These are phyloP conservation scores for Calonectria pseudoturangicola DNA, from an alignment of 2,329 filamentous ascomycete species.

Conservation along the genomic window DNA sequence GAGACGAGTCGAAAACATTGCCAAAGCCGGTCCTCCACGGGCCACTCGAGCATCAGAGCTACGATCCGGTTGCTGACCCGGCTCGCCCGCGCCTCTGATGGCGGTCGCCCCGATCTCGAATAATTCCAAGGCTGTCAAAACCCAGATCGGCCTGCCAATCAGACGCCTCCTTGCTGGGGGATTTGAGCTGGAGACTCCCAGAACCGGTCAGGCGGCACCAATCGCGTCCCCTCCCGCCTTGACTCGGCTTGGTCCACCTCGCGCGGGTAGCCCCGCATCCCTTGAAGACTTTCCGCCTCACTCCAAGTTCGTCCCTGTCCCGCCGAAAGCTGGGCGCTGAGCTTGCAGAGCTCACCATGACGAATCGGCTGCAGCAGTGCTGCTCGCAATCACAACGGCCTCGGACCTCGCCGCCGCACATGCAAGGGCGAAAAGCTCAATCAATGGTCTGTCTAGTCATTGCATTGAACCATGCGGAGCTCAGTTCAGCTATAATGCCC, in stretches of 20 bases:
- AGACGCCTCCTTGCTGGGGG: conserved; percentile 39
- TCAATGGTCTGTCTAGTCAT: conserved; percentile 4
- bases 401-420: background rate
- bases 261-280: conserved; percentile 55
- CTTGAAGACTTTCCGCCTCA: conserved; percentile 54
- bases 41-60: conserved; percentile 17
- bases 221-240: conserved; percentile 55
- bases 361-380: conserved; percentile 8
- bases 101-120: conserved; percentile 42
- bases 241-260: conserved; percentile 51
- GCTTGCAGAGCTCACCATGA: conserved; percentile 28
- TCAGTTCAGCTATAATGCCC: conserved; percentile 12
- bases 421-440: conserved; percentile 8
- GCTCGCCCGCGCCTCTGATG: conserved; percentile 27
- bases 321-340: conserved; percentile 26
- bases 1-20: conserved; percentile 5
- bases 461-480: conserved; percentile 20
- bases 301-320: conserved; percentile 46
- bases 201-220: conserved; percentile 56
- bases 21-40: conserved; percentile 14
- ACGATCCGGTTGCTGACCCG: conserved; percentile 21
- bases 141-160: conserved; percentile 52
- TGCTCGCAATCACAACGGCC: conserved; percentile 25
- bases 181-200: conserved; percentile 48
- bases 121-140: conserved; percentile 44